Evolutionary conservation across 192 early-diverging fungal species (phyloP).

Genomic region (Backusella luteola): DNA sequence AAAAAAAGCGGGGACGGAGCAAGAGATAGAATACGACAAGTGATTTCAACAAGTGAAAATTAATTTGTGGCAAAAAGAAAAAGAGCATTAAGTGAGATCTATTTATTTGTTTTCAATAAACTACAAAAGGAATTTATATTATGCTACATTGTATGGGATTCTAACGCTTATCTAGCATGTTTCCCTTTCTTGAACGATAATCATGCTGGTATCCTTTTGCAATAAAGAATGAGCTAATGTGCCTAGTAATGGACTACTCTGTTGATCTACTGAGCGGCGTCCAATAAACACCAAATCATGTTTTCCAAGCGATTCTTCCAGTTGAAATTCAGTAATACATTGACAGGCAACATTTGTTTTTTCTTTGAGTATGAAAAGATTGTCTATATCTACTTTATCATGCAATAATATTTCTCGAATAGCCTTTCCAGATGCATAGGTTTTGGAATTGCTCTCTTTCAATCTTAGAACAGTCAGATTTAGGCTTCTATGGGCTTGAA

Average conservation of each 20-base stretch:
- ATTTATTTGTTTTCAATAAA: too few relatives aligned
- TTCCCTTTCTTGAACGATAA: neutral
- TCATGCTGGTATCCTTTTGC: neutral
- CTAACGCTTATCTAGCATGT: neutral
- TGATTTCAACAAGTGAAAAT: too few relatives aligned
- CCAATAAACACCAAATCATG: neutral
- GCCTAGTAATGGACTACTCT: neutral
- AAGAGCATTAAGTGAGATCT: too few relatives aligned
- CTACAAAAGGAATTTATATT: too few relatives aligned
- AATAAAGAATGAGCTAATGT: neutral
- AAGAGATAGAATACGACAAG: too few relatives aligned
- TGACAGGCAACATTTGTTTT: neutral
- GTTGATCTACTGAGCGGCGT: neutral
- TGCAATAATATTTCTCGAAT: neutral
- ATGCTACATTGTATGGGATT: neutral
- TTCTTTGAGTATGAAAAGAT: neutral
- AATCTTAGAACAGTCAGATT: slow-evolving; percentile 53
- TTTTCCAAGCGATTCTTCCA: neutral
- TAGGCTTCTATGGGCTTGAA: slow-evolving; percentile 46
- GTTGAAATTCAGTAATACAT: neutral
- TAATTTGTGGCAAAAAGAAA: too few relatives aligned
- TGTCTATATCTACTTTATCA: neutral
- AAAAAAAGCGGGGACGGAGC: too few relatives aligned
- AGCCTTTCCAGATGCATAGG: slow-evolving; percentile 1
- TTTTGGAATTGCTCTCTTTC: neutral